These are phyloP conservation scores for Cruciata laevipes DNA, from an alignment of 257 asterid genomes.

Conservation along the genomic window DNA sequence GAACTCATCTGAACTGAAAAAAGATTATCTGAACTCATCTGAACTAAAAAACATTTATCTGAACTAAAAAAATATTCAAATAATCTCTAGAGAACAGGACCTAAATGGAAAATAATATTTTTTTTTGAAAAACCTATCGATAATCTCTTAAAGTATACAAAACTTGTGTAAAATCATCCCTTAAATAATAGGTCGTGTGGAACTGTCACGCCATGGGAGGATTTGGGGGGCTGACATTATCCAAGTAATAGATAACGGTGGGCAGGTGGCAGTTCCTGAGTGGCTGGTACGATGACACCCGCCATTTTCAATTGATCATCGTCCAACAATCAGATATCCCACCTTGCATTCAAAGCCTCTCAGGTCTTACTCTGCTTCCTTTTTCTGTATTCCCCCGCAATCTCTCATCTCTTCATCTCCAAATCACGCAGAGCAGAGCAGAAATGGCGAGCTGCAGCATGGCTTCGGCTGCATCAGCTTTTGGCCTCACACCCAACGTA, in stretches of 20 bases:
- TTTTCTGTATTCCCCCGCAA: slow-evolving; percentile 5
- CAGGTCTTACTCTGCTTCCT: slow-evolving; percentile 13
- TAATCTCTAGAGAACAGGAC: no score
- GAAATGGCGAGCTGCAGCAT: slow-evolving; percentile 70
- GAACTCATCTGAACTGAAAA: no score
- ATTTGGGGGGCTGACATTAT: slow-evolving; percentile 37
- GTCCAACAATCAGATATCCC: slow-evolving; percentile 60
- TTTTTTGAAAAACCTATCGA: no score
- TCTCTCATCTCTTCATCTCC: slow-evolving; percentile 1
- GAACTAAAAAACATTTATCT: no score
- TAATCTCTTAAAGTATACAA: no score
- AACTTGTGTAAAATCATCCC: no score
- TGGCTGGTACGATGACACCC: slow-evolving; percentile 39
- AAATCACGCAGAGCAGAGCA: no score
- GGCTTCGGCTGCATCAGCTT: slow-evolving; percentile 58
- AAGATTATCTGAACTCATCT: no score
- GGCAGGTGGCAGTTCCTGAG: slow-evolving; percentile 42
- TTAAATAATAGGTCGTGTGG: not conserved
- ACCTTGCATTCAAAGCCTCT: slow-evolving; percentile 31
- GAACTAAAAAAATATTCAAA: no score
- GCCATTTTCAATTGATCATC: slow-evolving; percentile 26
- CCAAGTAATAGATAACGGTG: slow-evolving; percentile 59
- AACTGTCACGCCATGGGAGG: not conserved
- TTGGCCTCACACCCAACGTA: slow-evolving; percentile 44
- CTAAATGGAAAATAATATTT: no score